Evolutionary conservation across 2,329 filamentous ascomycete genomes (phyloP).

Genomic region (Cercospora zeae-maydis): DNA sequence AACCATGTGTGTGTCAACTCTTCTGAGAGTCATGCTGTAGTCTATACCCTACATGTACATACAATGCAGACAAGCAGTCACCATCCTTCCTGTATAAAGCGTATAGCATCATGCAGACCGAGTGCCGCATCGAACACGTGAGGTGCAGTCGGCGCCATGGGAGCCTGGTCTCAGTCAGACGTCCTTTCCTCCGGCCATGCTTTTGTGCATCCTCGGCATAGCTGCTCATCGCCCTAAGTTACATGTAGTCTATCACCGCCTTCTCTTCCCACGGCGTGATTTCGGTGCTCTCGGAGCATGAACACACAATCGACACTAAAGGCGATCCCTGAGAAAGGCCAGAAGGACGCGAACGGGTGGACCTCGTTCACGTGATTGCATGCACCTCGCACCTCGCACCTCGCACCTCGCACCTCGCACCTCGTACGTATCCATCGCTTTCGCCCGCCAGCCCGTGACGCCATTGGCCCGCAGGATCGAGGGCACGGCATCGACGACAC

Average conservation of each 20-base stretch:
- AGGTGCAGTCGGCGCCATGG: not conserved
- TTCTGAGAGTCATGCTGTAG: too few species aligned
- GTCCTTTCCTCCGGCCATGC: too few species aligned
- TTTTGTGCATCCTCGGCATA: too few species aligned
- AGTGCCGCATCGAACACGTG: not conserved
- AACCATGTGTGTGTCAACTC: not conserved
- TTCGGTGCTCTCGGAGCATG: not conserved
- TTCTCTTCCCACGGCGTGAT: not conserved
- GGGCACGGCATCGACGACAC: not conserved
- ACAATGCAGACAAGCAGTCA: not conserved
- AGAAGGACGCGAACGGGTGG: not conserved
- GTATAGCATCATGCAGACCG: not conserved
- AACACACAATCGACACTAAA: too few species aligned
- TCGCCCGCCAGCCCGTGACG: not conserved
- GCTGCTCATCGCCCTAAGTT: too few species aligned
- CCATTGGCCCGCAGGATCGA: not conserved
- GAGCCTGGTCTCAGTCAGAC: not conserved
- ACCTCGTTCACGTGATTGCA: too few species aligned
- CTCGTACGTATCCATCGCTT: not conserved
- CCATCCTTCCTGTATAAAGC: not conserved
- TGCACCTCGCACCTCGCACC: too few species aligned
- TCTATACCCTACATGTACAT: too few species aligned
- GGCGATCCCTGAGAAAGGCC: not conserved
- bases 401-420: too few species aligned
- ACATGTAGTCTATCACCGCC: too few species aligned